Conservation (phyloP, 495 filamentous ascomycete species). For the Aspergillus leporis region DNA sequence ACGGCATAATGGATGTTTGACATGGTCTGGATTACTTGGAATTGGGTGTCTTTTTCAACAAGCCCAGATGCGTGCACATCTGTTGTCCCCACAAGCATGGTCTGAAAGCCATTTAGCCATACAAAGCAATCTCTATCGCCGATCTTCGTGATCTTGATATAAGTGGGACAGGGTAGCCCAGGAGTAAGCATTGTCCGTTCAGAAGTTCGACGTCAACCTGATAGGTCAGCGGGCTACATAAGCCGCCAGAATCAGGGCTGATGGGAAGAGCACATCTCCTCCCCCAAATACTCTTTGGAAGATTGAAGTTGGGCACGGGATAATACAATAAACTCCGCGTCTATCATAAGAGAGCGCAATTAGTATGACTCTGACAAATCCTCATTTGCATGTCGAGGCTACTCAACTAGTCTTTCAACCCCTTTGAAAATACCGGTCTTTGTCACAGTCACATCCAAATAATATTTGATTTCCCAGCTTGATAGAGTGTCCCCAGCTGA, state of each 20-base stretch:
- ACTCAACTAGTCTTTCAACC: conserved; percentile 5
- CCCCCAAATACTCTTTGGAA: background rate
- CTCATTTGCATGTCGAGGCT: background rate
- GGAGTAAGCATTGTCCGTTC: conserved; percentile 6
- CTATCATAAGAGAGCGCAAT: background rate
- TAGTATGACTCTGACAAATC: conserved; percentile 8
- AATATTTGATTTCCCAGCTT: conserved; percentile 13
- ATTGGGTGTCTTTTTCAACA: conserved; percentile 1
- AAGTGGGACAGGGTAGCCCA: conserved; percentile 8
- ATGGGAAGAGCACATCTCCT: background rate
- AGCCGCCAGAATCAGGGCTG: background rate
- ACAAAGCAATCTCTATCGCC: background rate
- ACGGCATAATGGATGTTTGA: conserved; percentile 5
- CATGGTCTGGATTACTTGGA: conserved; percentile 14
- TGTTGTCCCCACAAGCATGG: conserved; percentile 17
- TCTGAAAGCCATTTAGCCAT: conserved; percentile 13
- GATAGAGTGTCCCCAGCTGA: conserved; percentile 8
- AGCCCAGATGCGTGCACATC: background rate
- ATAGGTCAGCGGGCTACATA: conserved; percentile 1
- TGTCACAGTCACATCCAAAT: conserved; percentile 6
- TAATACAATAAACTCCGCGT: background rate
- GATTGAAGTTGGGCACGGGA: background rate
- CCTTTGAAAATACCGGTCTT: background rate
- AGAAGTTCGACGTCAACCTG: conserved; percentile 8
- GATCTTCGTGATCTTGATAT: conserved; percentile 4